phyloP scores from a whole-genome alignment of 768 basidiomycete genomes.

The Nidula microcarpa region DNA sequence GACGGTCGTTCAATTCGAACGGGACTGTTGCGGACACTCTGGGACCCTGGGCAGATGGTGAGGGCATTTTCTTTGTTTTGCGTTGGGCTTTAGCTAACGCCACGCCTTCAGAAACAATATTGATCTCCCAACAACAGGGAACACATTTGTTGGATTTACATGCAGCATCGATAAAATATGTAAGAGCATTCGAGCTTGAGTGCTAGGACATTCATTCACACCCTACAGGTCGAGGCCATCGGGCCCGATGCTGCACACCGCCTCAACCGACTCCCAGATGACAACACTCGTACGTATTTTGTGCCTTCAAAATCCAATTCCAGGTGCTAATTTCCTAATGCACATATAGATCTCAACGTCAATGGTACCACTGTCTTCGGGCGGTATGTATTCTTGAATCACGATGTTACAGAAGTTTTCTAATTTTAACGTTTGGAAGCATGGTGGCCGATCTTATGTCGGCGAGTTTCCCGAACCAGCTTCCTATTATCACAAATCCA shows the following conservation, averaged over 20 bases:
- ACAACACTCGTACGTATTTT: slow-evolving; percentile 26
- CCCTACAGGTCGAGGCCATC: slow-evolving; percentile 28
- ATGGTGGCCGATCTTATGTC: slow-evolving; percentile 36
- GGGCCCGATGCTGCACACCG: slow-evolving; percentile 34
- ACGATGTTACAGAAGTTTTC: neutral
- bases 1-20: slow-evolving; percentile 30
- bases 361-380: slow-evolving; percentile 41
- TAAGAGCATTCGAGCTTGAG: slow-evolving; percentile 1
- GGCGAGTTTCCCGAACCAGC: slow-evolving; percentile 26
- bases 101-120: slow-evolving; percentile 22
- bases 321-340: neutral
- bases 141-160: slow-evolving; percentile 38
- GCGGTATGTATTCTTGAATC: slow-evolving; percentile 15
- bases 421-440: slow-evolving; percentile 11
- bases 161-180: slow-evolving; percentile 31
- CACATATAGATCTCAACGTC: slow-evolving; percentile 24
- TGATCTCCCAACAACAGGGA: slow-evolving; percentile 27
- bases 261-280: slow-evolving; percentile 32
- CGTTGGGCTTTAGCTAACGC: neutral
- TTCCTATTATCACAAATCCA: slow-evolving; percentile 33
- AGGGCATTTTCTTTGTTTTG: neutral
- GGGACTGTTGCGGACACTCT: slow-evolving; percentile 32
- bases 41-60: slow-evolving; percentile 34
- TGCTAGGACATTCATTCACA: neutral
- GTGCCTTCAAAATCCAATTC: slow-evolving; percentile 3